Evolutionary conservation across 768 basidiomycete species (phyloP).

Genomic region (Auricularia sp.): DNA sequence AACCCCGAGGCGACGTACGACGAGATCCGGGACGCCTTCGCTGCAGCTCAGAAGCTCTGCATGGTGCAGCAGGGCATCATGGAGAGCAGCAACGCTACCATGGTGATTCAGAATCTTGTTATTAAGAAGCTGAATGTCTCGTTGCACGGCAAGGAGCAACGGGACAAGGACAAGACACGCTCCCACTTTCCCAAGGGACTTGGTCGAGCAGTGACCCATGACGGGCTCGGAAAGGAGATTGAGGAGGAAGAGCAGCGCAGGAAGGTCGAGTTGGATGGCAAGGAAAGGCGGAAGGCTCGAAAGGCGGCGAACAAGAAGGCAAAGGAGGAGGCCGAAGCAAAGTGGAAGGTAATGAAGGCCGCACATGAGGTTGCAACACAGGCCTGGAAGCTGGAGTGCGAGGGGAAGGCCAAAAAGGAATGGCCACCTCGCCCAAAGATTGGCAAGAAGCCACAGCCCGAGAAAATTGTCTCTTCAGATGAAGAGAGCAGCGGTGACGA

Average conservation of each 20-base stretch:
- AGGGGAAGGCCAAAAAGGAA: background rate
- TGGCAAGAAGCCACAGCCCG: too few species aligned
- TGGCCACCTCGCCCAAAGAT: constrained; percentile 1
- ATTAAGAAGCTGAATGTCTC: constrained; percentile 12
- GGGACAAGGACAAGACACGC: constrained; percentile 9
- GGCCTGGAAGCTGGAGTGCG: constrained; percentile 3
- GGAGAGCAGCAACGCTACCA: constrained; percentile 12
- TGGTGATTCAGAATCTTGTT: constrained; percentile 15
- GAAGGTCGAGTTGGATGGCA: constrained; percentile 1
- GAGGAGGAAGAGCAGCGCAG: constrained; percentile 1
- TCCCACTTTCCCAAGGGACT: constrained; percentile 12
- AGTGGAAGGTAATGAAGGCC: constrained; percentile 9
- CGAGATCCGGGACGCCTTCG: constrained; percentile 8
- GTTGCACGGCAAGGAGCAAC: constrained; percentile 13
- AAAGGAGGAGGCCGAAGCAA: constrained; percentile 5
- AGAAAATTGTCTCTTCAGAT: too few species aligned
- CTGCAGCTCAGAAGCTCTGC: constrained; percentile 8
- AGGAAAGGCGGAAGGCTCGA: constrained; percentile 5
- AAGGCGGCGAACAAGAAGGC: background rate
- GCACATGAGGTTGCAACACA: constrained; percentile 2
- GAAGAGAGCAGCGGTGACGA: too few species aligned
- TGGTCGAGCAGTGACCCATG: constrained; percentile 11
- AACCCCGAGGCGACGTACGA: background rate
- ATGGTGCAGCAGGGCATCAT: constrained; percentile 10
- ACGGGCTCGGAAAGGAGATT: constrained; percentile 6